Evolutionary conservation across 192 early-diverging fungal genomes (phyloP), one percentile per base, ranked within the genome.

Genomic region (Backusella parvicylindrica): DNA sequence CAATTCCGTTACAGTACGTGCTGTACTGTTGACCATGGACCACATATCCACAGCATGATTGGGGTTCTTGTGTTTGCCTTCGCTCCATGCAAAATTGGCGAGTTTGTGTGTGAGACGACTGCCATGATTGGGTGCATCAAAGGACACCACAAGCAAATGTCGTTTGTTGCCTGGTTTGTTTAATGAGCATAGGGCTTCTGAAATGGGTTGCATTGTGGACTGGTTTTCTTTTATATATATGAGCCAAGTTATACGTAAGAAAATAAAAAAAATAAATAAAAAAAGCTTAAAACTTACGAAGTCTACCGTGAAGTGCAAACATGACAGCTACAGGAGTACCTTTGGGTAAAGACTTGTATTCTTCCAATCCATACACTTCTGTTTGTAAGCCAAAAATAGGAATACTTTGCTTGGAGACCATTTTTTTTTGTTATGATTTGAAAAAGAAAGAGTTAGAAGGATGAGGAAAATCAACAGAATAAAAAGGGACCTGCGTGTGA

Each of bases 91-190:
- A 36, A 64, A 75, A 60, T 88, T 88, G 6, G 50, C 37, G 11
- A 68, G 30, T 23, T 75, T 47, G 23, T 80, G 33, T 5, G 83
- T 33, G 15, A 83, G 77, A 6, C 87, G 80, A 2, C 56, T 71
- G 28, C 89, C 89, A 71, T 90, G 89, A 68, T 90, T 90, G 23
- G 80, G 70, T 38, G 87, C 84, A 71, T 90, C 89, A 69, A 87
- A 88, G 0, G 83, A 63, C 9, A 86, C 79, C 7, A 87, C 81
- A 12, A 88, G 18, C 32, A 83, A 56, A 63, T 79, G 68, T 0
- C 60, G 49, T 31, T 41, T 70, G 50, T 38, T 23, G 4, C 36
- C 18, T 5, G 30, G 26, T 63, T 38, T 56, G 21, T 77, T 77
- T 13, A 77, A 31, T 36, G n/a, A 37, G 26, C 76, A 77, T 8